Percentiles rank a stretch among this genome's conserved stretches.
These are phyloP conservation scores for Acacia melanoxylon DNA, from an alignment of 306 rosid genomes.

Conservation along the genomic window DNA sequence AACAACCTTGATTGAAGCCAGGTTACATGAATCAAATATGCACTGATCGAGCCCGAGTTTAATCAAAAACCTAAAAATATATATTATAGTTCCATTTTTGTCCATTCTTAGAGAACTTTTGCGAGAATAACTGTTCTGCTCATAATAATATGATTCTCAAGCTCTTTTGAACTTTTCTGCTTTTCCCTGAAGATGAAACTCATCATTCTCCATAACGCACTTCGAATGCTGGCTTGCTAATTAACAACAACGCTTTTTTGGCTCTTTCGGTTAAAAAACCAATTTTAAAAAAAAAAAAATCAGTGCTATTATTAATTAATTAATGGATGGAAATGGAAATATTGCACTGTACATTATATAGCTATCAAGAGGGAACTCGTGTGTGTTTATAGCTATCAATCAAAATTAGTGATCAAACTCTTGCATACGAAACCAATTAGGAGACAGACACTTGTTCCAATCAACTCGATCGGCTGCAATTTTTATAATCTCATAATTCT, in stretches of 20 bases:
- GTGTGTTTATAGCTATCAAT: not conserved
- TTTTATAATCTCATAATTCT: not conserved
- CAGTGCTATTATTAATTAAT: not conserved
- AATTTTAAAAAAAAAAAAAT: not conserved
- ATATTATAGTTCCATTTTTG: not conserved
- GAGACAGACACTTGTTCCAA: conserved; percentile 27
- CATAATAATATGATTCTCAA: not conserved
- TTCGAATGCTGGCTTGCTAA: not conserved
- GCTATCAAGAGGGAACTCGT: not conserved
- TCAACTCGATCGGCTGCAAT: not conserved
- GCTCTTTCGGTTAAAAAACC: not conserved
- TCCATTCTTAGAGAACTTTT: conserved; percentile 5
- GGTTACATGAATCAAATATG: not conserved
- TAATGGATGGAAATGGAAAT: not conserved
- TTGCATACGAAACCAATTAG: not conserved
- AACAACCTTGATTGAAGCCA: not conserved
- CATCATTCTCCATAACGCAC: not conserved
- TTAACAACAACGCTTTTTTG: not conserved
- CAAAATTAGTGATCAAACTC: not conserved
- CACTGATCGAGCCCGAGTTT: conserved; percentile 1
- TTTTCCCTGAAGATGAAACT: not conserved
- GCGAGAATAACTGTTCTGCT: not conserved
- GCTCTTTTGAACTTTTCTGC: not conserved
- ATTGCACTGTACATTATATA: not conserved
- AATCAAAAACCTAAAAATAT: not conserved